A percentile compares a stretch with the other conserved stretches of the same genome.
Evolutionary conservation across 2,329 filamentous ascomycete genomes (phyloP).

Genomic region (Orbilia oligospora): DNA sequence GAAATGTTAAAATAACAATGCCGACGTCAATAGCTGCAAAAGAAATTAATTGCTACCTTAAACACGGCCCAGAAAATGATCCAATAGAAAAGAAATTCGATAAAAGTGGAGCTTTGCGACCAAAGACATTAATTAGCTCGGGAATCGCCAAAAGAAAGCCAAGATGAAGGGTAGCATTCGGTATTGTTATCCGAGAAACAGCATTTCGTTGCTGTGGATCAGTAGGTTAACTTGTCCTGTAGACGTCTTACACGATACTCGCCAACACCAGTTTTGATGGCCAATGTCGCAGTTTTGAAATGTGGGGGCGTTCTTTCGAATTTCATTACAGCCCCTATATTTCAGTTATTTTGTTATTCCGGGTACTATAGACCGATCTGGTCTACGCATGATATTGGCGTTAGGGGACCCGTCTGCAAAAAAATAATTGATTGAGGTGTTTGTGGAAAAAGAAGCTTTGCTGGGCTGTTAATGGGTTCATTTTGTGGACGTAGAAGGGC

Average conservation of each 20-base stretch:
- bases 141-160: background rate
- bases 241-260: background rate
- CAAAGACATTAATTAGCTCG: background rate
- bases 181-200: slow-evolving; percentile 6
- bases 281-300: background rate
- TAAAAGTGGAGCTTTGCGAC: background rate
- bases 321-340: background rate
- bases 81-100: background rate
- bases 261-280: background rate
- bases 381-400: background rate
- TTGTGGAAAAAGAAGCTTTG: background rate
- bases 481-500: background rate
- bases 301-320: slow-evolving; percentile 1
- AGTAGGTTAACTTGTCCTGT: background rate
- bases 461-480: background rate
- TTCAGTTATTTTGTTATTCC: slow-evolving; percentile 1
- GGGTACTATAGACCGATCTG: slow-evolving; percentile 5
- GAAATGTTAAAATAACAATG: background rate
- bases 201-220: background rate
- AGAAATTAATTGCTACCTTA: background rate
- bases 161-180: slow-evolving; percentile 13
- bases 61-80: background rate
- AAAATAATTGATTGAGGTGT: too few relatives aligned
- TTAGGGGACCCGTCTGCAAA: background rate
- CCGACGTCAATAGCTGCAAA: background rate